Evolutionary conservation across 805 yeast genomes (phyloP).

Genomic region (Nakazawaea ernobii): DNA sequence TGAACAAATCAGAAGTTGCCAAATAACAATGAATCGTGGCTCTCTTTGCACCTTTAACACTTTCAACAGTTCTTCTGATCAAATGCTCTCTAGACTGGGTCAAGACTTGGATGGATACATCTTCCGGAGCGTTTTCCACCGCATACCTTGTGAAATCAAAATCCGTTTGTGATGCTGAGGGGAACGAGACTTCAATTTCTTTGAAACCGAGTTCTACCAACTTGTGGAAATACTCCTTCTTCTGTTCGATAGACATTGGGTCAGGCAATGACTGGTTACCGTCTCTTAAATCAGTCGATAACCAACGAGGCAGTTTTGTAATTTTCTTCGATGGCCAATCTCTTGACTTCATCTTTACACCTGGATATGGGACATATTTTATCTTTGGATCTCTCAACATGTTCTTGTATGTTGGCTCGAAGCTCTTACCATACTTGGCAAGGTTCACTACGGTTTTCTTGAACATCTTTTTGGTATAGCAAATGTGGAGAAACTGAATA

Average conservation of each 20-base stretch:
- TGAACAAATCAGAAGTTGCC: constrained; percentile 70
- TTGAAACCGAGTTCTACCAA: constrained; percentile 69
- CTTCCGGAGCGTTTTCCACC: constrained; percentile 72
- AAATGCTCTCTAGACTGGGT: constrained; percentile 75
- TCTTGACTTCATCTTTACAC: constrained; percentile 53
- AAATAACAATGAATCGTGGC: constrained; percentile 70
- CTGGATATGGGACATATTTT: constrained; percentile 54
- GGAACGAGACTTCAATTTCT: constrained; percentile 77
- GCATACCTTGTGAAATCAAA: constrained; percentile 79
- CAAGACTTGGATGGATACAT: constrained; percentile 66
- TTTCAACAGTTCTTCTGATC: constrained; percentile 67
- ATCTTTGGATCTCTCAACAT: constrained; percentile 69
- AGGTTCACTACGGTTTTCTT: constrained; percentile 8
- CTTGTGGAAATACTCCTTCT: constrained; percentile 70
- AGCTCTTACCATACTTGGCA: constrained; percentile 10
- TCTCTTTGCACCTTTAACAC: constrained; percentile 64
- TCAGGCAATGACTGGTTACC: constrained; percentile 81
- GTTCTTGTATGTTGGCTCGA: constrained; percentile 6
- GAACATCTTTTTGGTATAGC: constrained; percentile 1
- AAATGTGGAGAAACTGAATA: not conserved
- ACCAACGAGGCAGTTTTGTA: constrained; percentile 74
- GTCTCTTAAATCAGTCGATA: constrained; percentile 74
- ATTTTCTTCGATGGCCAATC: constrained; percentile 67
- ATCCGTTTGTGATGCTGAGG: constrained; percentile 78
- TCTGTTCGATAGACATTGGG: constrained; percentile 73